Percentiles rank a stretch among this genome's conserved stretches.
These are phyloP conservation scores for Pythium periplocum DNA, from an alignment of 352 stramenopile genomes.

Conservation along the genomic window DNA sequence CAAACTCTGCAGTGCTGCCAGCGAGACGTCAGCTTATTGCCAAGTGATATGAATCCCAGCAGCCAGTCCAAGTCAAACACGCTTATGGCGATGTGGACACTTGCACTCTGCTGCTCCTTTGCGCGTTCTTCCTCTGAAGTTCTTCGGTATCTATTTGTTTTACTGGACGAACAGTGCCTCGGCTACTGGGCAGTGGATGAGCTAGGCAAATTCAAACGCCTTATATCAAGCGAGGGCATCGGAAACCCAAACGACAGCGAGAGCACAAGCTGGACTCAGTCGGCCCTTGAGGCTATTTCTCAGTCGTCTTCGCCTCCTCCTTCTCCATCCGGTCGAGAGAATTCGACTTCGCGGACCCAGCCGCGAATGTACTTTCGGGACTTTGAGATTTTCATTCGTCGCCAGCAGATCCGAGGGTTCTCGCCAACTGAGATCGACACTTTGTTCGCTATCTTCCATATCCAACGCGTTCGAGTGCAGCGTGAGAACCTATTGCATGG, in stretches of 20 bases:
- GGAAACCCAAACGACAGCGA: too few species aligned
- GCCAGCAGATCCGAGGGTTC: slow-evolving; percentile 8
- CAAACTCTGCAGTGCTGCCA: slow-evolving; percentile 1
- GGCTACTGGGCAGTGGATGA: slow-evolving; percentile 19
- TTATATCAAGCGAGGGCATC: background rate
- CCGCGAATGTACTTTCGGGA: slow-evolving; percentile 2
- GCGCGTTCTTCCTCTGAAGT: slow-evolving; percentile 21
- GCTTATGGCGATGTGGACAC: slow-evolving; percentile 8
- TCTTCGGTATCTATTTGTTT: slow-evolving; percentile 32
- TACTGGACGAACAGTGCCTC: slow-evolving; percentile 32
- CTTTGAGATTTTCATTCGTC: slow-evolving; percentile 12
- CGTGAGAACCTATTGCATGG: slow-evolving; percentile 8
- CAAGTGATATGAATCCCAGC: background rate
- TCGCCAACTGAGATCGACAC: slow-evolving; percentile 10
- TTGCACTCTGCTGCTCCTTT: slow-evolving; percentile 30
- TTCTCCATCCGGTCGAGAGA: too few species aligned
- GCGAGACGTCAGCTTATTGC: slow-evolving; percentile 8
- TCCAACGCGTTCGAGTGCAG: slow-evolving; percentile 1
- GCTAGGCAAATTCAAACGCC: slow-evolving; percentile 5
- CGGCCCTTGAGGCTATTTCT: too few species aligned
- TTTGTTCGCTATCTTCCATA: slow-evolving; percentile 15
- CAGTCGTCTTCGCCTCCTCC: too few species aligned
- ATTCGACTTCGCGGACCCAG: too few species aligned
- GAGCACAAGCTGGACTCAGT: too few species aligned
- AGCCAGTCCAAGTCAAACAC: too few species aligned